A percentile compares a stretch with the other conserved stretches of the same genome.
phyloP scores from a whole-genome alignment of 768 basidiomycete species.

The Pleurotus djamor region DNA sequence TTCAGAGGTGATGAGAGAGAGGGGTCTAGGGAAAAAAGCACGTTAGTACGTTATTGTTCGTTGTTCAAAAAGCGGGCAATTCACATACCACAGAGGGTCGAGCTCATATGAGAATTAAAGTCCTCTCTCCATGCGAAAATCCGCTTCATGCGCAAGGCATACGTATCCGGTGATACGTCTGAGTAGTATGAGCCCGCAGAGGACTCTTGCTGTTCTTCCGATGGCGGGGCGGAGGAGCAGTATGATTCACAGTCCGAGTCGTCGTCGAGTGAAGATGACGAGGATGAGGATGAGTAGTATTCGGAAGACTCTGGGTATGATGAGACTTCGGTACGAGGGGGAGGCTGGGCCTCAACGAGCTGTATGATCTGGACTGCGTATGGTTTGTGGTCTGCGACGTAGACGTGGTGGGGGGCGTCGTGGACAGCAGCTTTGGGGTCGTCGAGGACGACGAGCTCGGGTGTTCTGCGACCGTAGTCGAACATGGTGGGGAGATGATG shows the following conservation, averaged over 20 bases:
- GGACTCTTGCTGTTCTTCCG: slow-evolving; percentile 23
- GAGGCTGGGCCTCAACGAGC: slow-evolving; percentile 66
- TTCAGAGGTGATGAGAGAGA: slow-evolving; percentile 37
- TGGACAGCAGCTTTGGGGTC: slow-evolving; percentile 27
- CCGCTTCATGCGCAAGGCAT: slow-evolving; percentile 56
- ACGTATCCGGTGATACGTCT: slow-evolving; percentile 43
- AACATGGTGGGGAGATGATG: slow-evolving; percentile 16
- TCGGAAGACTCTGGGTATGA: slow-evolving; percentile 30
- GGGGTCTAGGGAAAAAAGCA: slow-evolving; percentile 17
- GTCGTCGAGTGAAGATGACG: slow-evolving; percentile 30
- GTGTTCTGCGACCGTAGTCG: slow-evolving; percentile 16
- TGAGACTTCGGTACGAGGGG: slow-evolving; percentile 45
- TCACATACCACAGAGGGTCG: slow-evolving; percentile 33
- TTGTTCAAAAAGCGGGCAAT: background rate
- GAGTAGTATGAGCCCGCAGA: slow-evolving; percentile 15
- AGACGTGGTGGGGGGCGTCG: slow-evolving; percentile 29
- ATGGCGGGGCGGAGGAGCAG: slow-evolving; percentile 62
- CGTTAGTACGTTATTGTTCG: background rate
- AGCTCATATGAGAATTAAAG: slow-evolving; percentile 41
- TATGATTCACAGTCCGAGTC: slow-evolving; percentile 59
- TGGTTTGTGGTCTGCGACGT: slow-evolving; percentile 41
- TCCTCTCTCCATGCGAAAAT: slow-evolving; percentile 72
- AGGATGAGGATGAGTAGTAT: slow-evolving; percentile 21
- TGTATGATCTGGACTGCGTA: slow-evolving; percentile 62
- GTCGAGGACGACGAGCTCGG: slow-evolving; percentile 23